A percentile compares a stretch with the other conserved stretches of the same genome.
phyloP scores from a whole-genome alignment of 345 rosid genomes.

The Citrus mangshanensis region DNA sequence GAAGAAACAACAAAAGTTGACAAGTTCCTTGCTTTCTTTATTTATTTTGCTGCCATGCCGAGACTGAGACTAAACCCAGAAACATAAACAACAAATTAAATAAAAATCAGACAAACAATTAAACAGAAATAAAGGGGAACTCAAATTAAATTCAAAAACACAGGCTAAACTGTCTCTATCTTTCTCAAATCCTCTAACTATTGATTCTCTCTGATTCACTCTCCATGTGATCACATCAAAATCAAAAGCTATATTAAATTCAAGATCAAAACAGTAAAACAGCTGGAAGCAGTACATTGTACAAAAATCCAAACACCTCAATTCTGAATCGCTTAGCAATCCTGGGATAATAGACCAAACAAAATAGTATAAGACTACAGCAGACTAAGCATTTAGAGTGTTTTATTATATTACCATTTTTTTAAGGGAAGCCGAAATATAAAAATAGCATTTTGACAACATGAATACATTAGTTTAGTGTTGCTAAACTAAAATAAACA shows the following conservation, averaged over 20 bases:
- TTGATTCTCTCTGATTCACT: not conserved
- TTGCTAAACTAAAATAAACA: no score
- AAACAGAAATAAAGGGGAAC: not conserved
- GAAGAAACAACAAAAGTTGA: not conserved
- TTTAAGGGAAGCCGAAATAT: no score
- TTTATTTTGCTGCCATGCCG: not conserved
- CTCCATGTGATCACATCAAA: not conserved
- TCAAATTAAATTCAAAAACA: no score
- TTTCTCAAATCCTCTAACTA: not conserved
- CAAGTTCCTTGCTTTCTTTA: not conserved
- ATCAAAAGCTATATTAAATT: not conserved
- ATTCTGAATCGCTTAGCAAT: slow-evolving; percentile 74
- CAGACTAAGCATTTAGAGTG: not conserved
- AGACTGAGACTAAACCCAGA: not conserved
- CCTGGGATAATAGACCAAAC: slow-evolving; percentile 47
- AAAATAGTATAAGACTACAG: not conserved
- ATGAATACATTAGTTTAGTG: no score
- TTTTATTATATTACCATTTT: no score
- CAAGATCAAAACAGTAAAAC: slow-evolving; percentile 20
- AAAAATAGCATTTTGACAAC: no score
- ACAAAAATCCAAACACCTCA: slow-evolving; percentile 53
- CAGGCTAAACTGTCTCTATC: not conserved
- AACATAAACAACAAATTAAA: not conserved
- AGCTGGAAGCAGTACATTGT: slow-evolving; percentile 54
- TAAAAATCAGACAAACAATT: not conserved